A percentile compares a stretch with the other conserved stretches of the same genome.
phyloP scores from a whole-genome alignment of 208 protist genomes.

The Trypanosoma rangeli region DNA sequence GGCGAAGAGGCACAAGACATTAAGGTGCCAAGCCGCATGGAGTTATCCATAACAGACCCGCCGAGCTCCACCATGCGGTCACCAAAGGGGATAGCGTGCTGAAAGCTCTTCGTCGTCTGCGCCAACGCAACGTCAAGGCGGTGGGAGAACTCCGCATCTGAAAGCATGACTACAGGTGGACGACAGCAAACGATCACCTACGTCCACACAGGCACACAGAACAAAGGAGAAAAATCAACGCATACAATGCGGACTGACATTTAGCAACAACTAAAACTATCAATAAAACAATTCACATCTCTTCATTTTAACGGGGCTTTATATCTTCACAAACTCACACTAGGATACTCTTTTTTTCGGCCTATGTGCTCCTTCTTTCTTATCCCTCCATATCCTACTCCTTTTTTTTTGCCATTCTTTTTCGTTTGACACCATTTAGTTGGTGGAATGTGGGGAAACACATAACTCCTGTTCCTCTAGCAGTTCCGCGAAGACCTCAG shows the following conservation, averaged over 20 bases:
- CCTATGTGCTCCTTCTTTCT: too few species aligned
- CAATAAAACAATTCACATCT: background rate
- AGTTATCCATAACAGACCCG: background rate
- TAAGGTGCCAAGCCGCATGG: background rate
- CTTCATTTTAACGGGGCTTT: too few species aligned
- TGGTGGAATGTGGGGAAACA: background rate
- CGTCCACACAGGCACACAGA: background rate
- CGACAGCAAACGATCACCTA: background rate
- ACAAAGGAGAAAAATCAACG: background rate
- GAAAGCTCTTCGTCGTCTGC: slow-evolving; percentile 42
- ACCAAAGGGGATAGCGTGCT: slow-evolving; percentile 44
- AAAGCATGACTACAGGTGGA: slow-evolving; percentile 13
- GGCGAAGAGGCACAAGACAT: background rate
- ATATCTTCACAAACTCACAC: too few species aligned
- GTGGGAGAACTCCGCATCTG: slow-evolving; percentile 30
- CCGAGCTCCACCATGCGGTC: slow-evolving; percentile 10
- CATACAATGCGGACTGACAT: background rate
- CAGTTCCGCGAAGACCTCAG: slow-evolving; percentile 12
- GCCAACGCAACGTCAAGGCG: slow-evolving; percentile 53
- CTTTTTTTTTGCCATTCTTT: background rate
- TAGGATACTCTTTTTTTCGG: too few species aligned
- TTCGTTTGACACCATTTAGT: background rate
- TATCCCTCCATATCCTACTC: background rate
- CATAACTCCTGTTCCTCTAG: background rate
- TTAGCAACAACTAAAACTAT: background rate